Percentiles rank a stretch among this genome's conserved stretches.
These are phyloP conservation scores for Lyophyllum semitale DNA, from an alignment of 768 basidiomycete genomes.

Conservation along the genomic window DNA sequence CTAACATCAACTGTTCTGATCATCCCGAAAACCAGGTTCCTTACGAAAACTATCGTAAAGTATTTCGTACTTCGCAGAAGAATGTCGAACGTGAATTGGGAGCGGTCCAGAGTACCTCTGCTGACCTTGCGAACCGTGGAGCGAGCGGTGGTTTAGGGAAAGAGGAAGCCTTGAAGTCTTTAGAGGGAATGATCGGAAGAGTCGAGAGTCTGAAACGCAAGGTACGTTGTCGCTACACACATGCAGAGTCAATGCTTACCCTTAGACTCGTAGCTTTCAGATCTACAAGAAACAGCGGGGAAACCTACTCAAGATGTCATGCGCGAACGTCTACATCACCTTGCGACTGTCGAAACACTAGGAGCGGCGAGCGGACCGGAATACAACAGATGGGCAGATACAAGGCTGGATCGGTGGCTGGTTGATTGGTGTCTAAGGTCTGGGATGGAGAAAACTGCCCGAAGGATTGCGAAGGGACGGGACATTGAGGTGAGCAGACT, in stretches of 20 bases:
- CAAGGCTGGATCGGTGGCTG: conserved; percentile 83
- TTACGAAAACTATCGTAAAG: conserved; percentile 85
- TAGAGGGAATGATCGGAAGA: conserved; percentile 77
- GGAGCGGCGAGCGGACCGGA: conserved; percentile 53
- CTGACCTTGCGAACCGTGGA: conserved; percentile 58
- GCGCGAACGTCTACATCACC: conserved; percentile 72
- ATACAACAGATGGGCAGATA: conserved; percentile 78
- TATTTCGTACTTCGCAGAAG: conserved; percentile 83
- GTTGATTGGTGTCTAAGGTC: conserved; percentile 90
- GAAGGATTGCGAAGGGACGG: conserved; percentile 72
- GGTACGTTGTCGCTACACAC: conserved; percentile 44
- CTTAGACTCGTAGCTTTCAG: conserved; percentile 37
- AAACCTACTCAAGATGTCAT: conserved; percentile 72
- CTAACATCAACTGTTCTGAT: background rate
- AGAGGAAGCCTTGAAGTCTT: conserved; percentile 56
- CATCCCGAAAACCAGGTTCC: conserved; percentile 59
- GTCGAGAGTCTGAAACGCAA: conserved; percentile 87
- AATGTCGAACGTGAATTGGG: conserved; percentile 79
- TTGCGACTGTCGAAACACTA: conserved; percentile 63
- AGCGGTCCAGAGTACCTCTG: conserved; percentile 54
- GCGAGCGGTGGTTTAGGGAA: conserved; percentile 37
- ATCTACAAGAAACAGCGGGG: conserved; percentile 48
- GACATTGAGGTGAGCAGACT: conserved; percentile 68
- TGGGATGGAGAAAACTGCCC: conserved; percentile 78
- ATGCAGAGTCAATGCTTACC: conserved; percentile 1